Conservation (phyloP, 2,329 filamentous ascomycete species). For the Fusarium tuaranense region DNA sequence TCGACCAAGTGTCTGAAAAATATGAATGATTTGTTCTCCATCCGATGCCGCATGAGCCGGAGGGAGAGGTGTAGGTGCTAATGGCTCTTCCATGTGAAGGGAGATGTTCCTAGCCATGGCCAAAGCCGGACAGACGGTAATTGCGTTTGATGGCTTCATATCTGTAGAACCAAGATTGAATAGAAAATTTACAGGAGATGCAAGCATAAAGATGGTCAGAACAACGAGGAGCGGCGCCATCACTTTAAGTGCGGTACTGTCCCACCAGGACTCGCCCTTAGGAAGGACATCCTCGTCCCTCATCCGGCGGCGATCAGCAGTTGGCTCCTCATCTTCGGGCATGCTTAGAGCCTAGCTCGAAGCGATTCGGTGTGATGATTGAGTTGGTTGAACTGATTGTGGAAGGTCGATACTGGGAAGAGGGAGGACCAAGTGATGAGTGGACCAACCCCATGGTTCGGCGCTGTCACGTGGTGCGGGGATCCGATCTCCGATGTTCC, state of each 20-base stretch:
- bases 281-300: neutral
- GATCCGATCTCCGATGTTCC: conserved; percentile 14
- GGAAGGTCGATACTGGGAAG: neutral
- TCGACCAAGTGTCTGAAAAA: conserved; percentile 51
- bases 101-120: conserved; percentile 50
- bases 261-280: conserved; percentile 16
- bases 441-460: conserved; percentile 23
- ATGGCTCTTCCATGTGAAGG: conserved; percentile 42
- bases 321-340: conserved; percentile 17
- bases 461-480: conserved; percentile 30
- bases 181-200: conserved; percentile 20
- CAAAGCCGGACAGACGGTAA: conserved; percentile 33
- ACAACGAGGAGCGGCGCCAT: conserved; percentile 27
- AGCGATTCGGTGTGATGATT: neutral
- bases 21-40: conserved; percentile 51
- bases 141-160: conserved; percentile 33
- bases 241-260: conserved; percentile 27
- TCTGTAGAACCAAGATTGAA: conserved; percentile 13
- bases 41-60: conserved; percentile 50
- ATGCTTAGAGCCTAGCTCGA: conserved; percentile 8
- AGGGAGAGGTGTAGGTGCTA: conserved; percentile 51
- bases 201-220: conserved; percentile 33
- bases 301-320: neutral
- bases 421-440: neutral
- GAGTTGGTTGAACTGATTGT: neutral